Conservation (phyloP, 2,329 filamentous ascomycete species). For the Claviceps africana region DNA sequence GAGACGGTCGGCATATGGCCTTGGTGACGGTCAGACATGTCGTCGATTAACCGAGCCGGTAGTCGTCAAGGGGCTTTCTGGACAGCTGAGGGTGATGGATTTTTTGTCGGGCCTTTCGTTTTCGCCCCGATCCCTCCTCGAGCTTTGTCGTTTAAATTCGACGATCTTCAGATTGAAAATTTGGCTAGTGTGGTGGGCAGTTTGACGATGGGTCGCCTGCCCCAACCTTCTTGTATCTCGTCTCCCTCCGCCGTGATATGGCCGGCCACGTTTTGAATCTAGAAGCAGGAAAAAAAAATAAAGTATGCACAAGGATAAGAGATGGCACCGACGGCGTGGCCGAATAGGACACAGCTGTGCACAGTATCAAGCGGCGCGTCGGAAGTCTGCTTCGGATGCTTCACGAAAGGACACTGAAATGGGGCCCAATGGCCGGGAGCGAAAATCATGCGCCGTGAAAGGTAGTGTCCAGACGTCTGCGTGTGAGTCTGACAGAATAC, state of each 20-base stretch:
- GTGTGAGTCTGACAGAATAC: background rate
- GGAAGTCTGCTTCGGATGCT: background rate
- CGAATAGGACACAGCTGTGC: background rate
- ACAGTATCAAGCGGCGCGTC: background rate
- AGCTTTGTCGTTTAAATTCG: background rate
- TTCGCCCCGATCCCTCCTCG: too few relatives aligned
- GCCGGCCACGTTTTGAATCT: background rate
- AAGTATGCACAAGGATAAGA: background rate
- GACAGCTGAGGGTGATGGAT: too few relatives aligned
- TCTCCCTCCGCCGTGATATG: background rate
- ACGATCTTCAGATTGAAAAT: too few relatives aligned
- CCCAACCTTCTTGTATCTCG: background rate
- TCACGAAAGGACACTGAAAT: background rate
- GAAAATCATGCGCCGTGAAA: background rate
- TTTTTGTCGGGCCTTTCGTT: background rate
- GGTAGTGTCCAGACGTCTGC: background rate
- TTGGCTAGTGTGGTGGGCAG: background rate
- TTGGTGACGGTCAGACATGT: slow-evolving; percentile 35
- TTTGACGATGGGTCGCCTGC: slow-evolving; percentile 1
- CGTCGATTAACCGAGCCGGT: too few relatives aligned
- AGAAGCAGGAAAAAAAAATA: background rate
- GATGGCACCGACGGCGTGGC: background rate
- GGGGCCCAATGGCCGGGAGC: background rate
- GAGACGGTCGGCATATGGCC: slow-evolving; percentile 21
- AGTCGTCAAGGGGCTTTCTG: too few relatives aligned